A percentile compares a stretch with the other conserved stretches of the same genome.
phyloP scores from a whole-genome alignment of 495 filamentous ascomycete species.

The Hypoxylon intermedium region DNA sequence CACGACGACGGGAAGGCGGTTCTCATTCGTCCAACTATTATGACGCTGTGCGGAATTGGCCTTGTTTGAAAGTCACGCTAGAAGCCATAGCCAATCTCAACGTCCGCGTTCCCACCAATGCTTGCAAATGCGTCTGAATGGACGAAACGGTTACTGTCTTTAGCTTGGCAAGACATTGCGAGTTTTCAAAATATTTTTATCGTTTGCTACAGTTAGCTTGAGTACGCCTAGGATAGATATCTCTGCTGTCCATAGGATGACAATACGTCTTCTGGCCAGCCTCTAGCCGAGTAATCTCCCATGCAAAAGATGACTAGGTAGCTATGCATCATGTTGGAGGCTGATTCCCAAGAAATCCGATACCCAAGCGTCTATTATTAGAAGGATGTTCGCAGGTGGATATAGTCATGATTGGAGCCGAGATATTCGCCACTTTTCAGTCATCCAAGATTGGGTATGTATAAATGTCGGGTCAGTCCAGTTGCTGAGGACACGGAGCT shows the following conservation, averaged over 20 bases:
- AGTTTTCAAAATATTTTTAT: neutral
- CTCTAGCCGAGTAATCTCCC: constrained; percentile 26
- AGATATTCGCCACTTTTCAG: constrained; percentile 11
- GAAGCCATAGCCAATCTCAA: constrained; percentile 1
- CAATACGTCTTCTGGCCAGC: neutral
- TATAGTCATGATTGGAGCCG: constrained; percentile 1
- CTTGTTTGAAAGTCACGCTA: neutral
- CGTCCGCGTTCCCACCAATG: neutral
- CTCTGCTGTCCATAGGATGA: constrained; percentile 19
- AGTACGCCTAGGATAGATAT: constrained; percentile 4
- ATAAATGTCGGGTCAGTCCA: constrained; percentile 2
- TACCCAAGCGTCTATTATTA: constrained; percentile 3
- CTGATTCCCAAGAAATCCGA: constrained; percentile 10
- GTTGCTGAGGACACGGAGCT: neutral
- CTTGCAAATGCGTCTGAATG: neutral
- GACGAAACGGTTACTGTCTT: constrained; percentile 2
- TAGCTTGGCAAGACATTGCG: neutral
- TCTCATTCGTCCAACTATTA: constrained; percentile 12
- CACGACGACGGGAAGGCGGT: constrained; percentile 5
- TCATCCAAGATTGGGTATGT: neutral
- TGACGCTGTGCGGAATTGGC: neutral
- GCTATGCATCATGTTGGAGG: constrained; percentile 10
- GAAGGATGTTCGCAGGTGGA: neutral
- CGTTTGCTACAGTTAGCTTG: constrained; percentile 3
- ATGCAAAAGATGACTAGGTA: constrained; percentile 2